Conservation (phyloP, 257 asterid genomes). For the Nemophila menziesii region DNA sequence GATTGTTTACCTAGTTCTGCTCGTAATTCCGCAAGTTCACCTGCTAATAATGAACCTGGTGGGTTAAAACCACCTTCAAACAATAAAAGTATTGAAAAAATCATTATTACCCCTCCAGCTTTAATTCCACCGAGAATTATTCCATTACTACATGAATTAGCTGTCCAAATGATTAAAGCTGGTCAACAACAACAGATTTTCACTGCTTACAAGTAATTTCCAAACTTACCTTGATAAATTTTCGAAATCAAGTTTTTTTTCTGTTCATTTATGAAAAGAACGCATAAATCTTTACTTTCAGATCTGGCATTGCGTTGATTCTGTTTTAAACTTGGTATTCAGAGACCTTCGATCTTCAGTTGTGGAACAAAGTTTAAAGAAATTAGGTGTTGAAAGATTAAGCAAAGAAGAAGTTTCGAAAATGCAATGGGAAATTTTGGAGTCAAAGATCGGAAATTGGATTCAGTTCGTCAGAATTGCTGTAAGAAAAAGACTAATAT, state of each 20-base stretch:
- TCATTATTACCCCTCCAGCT: conserved; percentile 60
- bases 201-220: conserved; percentile 49
- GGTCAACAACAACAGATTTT: conserved; percentile 67
- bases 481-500: conserved; percentile 27
- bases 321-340: conserved; percentile 9
- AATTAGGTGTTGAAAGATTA: conserved; percentile 83
- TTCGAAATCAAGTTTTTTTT: not conserved
- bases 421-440: conserved; percentile 97
- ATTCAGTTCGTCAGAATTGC: conserved; percentile 72
- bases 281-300: not conserved
- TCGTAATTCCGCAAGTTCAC: conserved; percentile 57
- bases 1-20: conserved; percentile 83
- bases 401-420: conserved; percentile 90
- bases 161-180: conserved; percentile 68
- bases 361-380: conserved; percentile 72
- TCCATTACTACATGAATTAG: conserved; percentile 61
- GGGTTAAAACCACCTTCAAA: conserved; percentile 35
- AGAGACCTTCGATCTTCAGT: conserved; percentile 73
- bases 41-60: conserved; percentile 38
- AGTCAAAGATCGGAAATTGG: conserved; percentile 90
- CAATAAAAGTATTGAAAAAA: conserved; percentile 40
- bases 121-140: conserved; percentile 66
- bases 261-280: no score
- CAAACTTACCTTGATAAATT: not conserved
- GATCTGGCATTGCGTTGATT: not conserved